These are phyloP conservation scores for Fraxinus angustifolia DNA, from an alignment of 305 asterid genomes.

Conservation along the genomic window DNA sequence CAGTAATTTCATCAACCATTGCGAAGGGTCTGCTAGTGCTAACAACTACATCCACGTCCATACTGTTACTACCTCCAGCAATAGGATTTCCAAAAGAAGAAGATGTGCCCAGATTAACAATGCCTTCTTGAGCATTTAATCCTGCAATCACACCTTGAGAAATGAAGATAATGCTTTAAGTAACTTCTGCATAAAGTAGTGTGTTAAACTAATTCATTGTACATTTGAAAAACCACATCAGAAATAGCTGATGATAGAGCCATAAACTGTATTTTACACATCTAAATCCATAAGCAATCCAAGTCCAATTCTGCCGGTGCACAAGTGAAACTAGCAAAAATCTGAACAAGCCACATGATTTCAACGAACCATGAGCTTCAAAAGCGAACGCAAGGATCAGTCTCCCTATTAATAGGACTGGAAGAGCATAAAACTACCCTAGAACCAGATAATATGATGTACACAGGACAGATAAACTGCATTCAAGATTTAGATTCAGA, in stretches of 20 bases:
- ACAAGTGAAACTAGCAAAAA: neutral
- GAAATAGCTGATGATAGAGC: neutral
- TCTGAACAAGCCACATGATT: neutral
- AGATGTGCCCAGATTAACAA: slow-evolving; percentile 29
- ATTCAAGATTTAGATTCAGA: neutral
- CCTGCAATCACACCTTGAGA: slow-evolving; percentile 32
- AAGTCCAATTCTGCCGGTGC: neutral
- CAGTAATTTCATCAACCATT: slow-evolving; percentile 78
- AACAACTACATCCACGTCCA: slow-evolving; percentile 54
- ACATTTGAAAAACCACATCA: neutral
- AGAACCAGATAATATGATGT: neutral
- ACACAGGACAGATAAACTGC: neutral
- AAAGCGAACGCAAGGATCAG: neutral
- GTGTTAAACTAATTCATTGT: neutral
- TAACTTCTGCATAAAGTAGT: neutral
- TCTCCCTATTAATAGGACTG: neutral
- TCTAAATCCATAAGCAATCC: neutral
- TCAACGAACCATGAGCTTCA: neutral
- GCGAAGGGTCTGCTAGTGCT: slow-evolving; percentile 77
- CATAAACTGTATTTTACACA: neutral
- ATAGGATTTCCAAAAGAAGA: slow-evolving; percentile 25
- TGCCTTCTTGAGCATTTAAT: slow-evolving; percentile 28
- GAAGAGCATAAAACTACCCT: neutral
- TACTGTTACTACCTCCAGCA: slow-evolving; percentile 35
- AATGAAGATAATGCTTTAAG: slow-evolving; percentile 11